These are phyloP conservation scores for Ceratobasidium sp. DNA, from an alignment of 1,284 basidiomycete species.

Conservation along the genomic window DNA sequence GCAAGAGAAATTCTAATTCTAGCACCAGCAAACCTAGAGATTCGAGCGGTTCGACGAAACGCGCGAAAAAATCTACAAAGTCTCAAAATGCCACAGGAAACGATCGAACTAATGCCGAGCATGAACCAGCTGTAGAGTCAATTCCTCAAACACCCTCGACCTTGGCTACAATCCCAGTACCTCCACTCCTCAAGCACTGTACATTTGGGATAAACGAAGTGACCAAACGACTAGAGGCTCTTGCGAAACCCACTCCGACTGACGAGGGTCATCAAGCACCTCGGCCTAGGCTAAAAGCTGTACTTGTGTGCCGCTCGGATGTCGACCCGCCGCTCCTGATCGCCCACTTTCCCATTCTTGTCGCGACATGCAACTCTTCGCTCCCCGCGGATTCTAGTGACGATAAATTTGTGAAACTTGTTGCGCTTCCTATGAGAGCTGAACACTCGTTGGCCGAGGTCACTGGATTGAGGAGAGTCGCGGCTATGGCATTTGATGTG, in stretches of 20 bases:
- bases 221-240: conserved; percentile 75
- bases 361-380: conserved; percentile 75
- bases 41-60: neutral
- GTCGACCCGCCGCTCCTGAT: conserved; percentile 76
- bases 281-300: conserved; percentile 56
- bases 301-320: conserved; percentile 78
- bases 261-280: conserved; percentile 42
- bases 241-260: conserved; percentile 55
- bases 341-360: conserved; percentile 75
- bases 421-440: conserved; percentile 77
- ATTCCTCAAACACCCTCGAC: neutral
- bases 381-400: conserved; percentile 48
- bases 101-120: neutral
- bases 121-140: conserved; percentile 37
- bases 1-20: conserved; percentile 24
- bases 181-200: conserved; percentile 64
- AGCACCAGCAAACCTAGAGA: neutral
- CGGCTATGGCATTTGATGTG: conserved; percentile 73
- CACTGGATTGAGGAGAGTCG: conserved; percentile 74
- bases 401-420: conserved; percentile 61
- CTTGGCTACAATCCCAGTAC: conserved; percentile 51
- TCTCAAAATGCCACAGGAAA: conserved; percentile 6
- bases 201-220: conserved; percentile 83
- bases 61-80: neutral
- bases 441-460: conserved; percentile 72